Evolutionary conservation across 2,329 filamentous ascomycete genomes (phyloP), one percentile per base, ranked within the genome.

Genomic region (Pseudopithomyces chartarum): DNA sequence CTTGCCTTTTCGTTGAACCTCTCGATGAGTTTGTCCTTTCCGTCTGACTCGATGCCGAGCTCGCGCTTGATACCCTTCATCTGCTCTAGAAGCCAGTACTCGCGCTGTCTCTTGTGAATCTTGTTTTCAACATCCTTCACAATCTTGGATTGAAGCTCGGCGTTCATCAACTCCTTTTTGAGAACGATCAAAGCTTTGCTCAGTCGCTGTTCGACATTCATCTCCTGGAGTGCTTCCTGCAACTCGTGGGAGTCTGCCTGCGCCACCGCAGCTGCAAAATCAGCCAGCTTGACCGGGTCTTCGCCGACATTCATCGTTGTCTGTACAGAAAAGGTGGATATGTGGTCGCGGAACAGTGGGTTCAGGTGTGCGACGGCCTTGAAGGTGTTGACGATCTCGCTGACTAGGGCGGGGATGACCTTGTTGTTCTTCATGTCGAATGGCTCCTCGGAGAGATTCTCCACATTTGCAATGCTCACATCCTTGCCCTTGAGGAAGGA

Each of bases 71-170:
- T 99, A 23, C 93, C 95, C 81, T 98, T 98, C 93, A 99, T 97
- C 76, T 99, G 96, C 78, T 99, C 95, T 92, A 97, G 96, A 45
- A 99, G 81, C 91, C 92, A 98, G 79, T 98, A 99, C 73, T 99
- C 95, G 51, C 95, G 88, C 75, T 99, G 95, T 29, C 94, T 89
- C 79, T 99, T 98, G 68, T 93, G 93, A 52, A 99, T 98, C 79
- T 97, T 97, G 71, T 87, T 92, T 76, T 98, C 95, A 17, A 99
- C 96, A 71, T 99, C 95, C 79, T 97, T 97, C 56, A 90, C 92
- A 56, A 99, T 98, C 82, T 98, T 99, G 55, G 91, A 94, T 75
- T 97, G 94, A 29, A 99, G 82, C 73, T 98, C 91, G 0, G 95
- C 95, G 66, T 98, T 99, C 90, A 98, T 97, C 52, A 97, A 85